Evolutionary conservation across 1,139 yeast genomes (phyloP).

Genomic region (Yamadazyma triangularis): DNA sequence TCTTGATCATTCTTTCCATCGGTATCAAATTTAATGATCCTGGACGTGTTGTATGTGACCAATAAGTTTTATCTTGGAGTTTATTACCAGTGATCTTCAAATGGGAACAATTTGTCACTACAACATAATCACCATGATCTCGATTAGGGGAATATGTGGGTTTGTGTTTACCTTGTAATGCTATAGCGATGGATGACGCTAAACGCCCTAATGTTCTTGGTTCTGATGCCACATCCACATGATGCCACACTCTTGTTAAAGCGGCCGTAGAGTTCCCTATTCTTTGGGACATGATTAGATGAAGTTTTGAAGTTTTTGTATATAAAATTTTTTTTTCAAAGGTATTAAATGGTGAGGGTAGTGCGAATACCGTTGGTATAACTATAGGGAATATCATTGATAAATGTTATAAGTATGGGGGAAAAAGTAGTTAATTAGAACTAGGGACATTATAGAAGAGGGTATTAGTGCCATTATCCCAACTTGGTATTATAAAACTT

Average conservation of each 20-base stretch:
- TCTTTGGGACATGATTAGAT: slow-evolving; percentile 48
- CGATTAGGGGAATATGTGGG: slow-evolving; percentile 72
- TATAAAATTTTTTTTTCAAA: slow-evolving; percentile 5
- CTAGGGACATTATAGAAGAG: too few species aligned
- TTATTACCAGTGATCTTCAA: slow-evolving; percentile 82
- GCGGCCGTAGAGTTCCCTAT: slow-evolving; percentile 65
- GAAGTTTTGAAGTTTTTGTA: too few species aligned
- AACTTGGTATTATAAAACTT: too few species aligned
- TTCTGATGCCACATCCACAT: slow-evolving; percentile 85
- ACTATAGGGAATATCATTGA: too few species aligned
- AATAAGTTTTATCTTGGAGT: slow-evolving; percentile 76
- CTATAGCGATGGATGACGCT: slow-evolving; percentile 82
- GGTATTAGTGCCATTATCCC: too few species aligned
- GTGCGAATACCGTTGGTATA: too few species aligned
- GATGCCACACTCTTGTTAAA: slow-evolving; percentile 91
- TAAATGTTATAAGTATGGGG: too few species aligned
- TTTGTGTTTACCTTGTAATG: slow-evolving; percentile 93
- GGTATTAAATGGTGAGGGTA: too few species aligned
- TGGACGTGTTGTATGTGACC: slow-evolving; percentile 88
- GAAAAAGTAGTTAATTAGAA: too few species aligned
- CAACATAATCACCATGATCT: slow-evolving; percentile 96
- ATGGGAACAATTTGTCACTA: slow-evolving; percentile 86
- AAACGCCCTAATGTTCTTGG: slow-evolving; percentile 85
- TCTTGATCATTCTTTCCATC: slow-evolving; percentile 70
- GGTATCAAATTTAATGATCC: slow-evolving; percentile 83